A percentile compares a stretch with the other conserved stretches of the same genome.
These are phyloP conservation scores for Rhypophila decipiens DNA, from an alignment of 495 filamentous ascomycete genomes.

Conservation along the genomic window DNA sequence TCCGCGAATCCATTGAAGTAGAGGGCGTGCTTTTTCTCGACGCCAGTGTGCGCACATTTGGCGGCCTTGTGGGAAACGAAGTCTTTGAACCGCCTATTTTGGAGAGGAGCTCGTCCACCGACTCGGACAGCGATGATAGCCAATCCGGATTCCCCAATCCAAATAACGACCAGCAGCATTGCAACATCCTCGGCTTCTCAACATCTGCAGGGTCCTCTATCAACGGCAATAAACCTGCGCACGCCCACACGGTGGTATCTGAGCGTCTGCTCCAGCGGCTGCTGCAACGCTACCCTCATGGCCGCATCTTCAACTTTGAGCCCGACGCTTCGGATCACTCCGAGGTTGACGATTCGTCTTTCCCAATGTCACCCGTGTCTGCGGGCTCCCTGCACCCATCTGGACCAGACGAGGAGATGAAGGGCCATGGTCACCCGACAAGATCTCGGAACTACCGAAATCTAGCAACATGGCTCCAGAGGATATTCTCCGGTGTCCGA, in stretches of 20 bases:
- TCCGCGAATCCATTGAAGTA: conserved; percentile 44
- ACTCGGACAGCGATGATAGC: conserved; percentile 7
- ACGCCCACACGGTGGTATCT: conserved; percentile 1
- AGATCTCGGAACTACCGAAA: conserved; percentile 2
- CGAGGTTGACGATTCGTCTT: conserved; percentile 10
- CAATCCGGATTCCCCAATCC: background rate
- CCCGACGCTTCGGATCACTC: conserved; percentile 20
- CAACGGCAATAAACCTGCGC: conserved; percentile 10
- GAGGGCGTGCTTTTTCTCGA: conserved; percentile 50
- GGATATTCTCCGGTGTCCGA: conserved; percentile 43
- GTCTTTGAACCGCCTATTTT: background rate
- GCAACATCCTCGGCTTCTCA: conserved; percentile 29
- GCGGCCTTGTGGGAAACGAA: conserved; percentile 8
- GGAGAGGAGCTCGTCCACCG: background rate
- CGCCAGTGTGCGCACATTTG: conserved; percentile 29
- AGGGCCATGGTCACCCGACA: background rate
- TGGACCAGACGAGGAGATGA: background rate
- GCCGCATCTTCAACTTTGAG: conserved; percentile 54
- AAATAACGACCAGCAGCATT: background rate
- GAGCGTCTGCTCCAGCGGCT: conserved; percentile 45
- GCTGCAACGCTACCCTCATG: conserved; percentile 53
- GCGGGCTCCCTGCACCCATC: background rate
- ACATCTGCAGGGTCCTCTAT: conserved; percentile 19
- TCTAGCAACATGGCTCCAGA: conserved; percentile 12
- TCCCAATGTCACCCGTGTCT: conserved; percentile 1